Evolutionary conservation across 352 stramenopile species (phyloP), one percentile per base, ranked within the genome.

Genomic region (Globisporangium radiosum): DNA sequence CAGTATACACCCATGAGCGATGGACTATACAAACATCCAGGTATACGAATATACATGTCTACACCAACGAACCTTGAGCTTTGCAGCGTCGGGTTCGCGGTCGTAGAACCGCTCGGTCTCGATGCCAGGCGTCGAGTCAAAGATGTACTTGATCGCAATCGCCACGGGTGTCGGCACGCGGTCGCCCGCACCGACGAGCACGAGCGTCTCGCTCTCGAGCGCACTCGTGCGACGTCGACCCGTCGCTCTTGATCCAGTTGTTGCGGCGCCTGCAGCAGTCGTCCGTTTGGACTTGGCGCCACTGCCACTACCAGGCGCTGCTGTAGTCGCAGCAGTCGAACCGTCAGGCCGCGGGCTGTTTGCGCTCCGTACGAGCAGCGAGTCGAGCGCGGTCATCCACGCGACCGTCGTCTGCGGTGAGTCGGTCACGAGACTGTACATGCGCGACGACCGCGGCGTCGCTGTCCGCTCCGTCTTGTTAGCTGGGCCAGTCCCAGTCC

Each of bases 141-240:
- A 91, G 47, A 93, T 93, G 60, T 87, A 93, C 48, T 93, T 79
- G 59, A 93, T 87, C 39, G 79, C 76, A 44, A 72, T 73, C 14
- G 79, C 66, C 45, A 88, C 68, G 3, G 80, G 71, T 39, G 72
- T 77, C 7, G 83, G 83, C 6, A 93, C 70, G 19, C 62, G 59
- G 37, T 91, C 79, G 13, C 69, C 65, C 3, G 76, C 58, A 1
- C 70, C 62, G 1, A 64, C 55, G 1, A 89, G 37, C 33, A 92
- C 73, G 2, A 68, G 56, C 3, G 60, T 84, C 58, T 85, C 76
- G 25, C 66, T 76, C 43, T 84, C 72, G 9, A 85, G 47, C 43
- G 69, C 60, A 49, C 71, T 85, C 15, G 72, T 63, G 39, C 63
- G 77, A 10, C 75, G 75, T 8, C 75, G 69, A 36, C 59, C 62